Evolutionary conservation across 78 protist genomes (phyloP).

Genomic region (Emiliania huxleyi): DNA sequence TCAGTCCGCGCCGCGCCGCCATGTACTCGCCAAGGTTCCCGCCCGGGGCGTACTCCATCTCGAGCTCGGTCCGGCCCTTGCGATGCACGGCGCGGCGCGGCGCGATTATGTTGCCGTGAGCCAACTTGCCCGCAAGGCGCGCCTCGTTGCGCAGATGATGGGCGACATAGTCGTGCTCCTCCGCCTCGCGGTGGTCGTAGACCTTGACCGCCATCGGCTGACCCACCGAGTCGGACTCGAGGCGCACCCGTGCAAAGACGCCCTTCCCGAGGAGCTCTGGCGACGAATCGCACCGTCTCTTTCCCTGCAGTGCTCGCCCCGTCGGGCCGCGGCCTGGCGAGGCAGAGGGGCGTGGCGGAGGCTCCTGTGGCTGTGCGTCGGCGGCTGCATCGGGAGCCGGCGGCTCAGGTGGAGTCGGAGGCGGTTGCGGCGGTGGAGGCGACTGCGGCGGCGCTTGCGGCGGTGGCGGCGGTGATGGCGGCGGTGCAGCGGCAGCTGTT

Average conservation of each 20-base stretch:
- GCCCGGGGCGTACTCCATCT: slow-evolving; percentile 4
- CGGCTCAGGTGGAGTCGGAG: too few relatives aligned
- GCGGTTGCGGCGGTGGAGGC: too few relatives aligned
- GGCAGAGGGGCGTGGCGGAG: too few relatives aligned
- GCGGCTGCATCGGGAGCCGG: too few relatives aligned
- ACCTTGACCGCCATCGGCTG: background rate
- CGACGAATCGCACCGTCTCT: too few relatives aligned
- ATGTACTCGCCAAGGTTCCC: background rate
- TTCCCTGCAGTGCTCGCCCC: too few relatives aligned
- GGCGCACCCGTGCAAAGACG: background rate
- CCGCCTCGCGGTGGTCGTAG: background rate
- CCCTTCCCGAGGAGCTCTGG: slow-evolving; percentile 13
- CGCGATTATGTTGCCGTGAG: slow-evolving; percentile 2
- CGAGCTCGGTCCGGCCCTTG: background rate
- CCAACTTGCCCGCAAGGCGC: background rate
- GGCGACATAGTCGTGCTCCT: background rate
- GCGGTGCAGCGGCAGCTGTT: too few relatives aligned
- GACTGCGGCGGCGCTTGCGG: too few relatives aligned
- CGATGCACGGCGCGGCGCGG: background rate
- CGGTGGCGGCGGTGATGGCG: too few relatives aligned
- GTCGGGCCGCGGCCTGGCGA: too few relatives aligned
- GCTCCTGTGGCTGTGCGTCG: too few relatives aligned
- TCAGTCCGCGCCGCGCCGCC: background rate
- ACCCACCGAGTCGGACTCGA: background rate
- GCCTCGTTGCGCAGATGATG: background rate